Evolutionary conservation across 495 filamentous ascomycete species (phyloP), one percentile per base, ranked within the genome.

Genomic region (Penicillium macrosclerotiorum): DNA sequence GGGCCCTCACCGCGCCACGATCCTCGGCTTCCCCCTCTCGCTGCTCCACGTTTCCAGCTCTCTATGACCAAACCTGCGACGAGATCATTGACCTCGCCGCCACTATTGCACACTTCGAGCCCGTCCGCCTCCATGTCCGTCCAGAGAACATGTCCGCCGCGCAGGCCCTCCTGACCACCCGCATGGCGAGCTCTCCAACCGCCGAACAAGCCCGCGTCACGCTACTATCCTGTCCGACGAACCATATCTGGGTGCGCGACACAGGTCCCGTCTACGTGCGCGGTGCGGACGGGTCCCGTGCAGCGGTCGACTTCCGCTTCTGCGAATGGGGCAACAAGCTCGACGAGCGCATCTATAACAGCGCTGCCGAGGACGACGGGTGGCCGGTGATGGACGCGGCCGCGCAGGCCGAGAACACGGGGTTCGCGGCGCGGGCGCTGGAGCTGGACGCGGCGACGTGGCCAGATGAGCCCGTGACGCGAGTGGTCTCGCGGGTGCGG

Each of bases 211-310:
- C 19, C 7, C 52, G 51, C 11, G 54, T 65, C 19, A 39, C 37
- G 1, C 47, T 66, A 9, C 47, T 65, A 29, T 38, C 55, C 1
- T 45, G 36, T 2, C 36, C 54, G 13, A 66, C 59, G 16, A 68
- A 66, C 44, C 63, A 68, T 49, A 41, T 52, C 54, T 68, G 65
- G 65, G 60, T 67, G 20, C 58, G 65, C 25, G 65, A 68, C 38
- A 68, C 63, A 2, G 65, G 62, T 0, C 64, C 64, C 12, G 59
- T 66, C 9, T 68, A 67, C 41, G 59, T 67, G 14, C 59, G 51
- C 32, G 39, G 46, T n/a, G 44, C 36, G 6, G 44, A 57, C 31
- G 11, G 35, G 5, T 32, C 41, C 14, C 57, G 63, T 4, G 54
- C 51, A 22, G 65, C 63, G 8, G 50, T 68, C 8, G 54, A 68